Evolutionary conservation across 139 green algal species (phyloP), one percentile per base, ranked within the genome.

Genomic region (Chara braunii): DNA sequence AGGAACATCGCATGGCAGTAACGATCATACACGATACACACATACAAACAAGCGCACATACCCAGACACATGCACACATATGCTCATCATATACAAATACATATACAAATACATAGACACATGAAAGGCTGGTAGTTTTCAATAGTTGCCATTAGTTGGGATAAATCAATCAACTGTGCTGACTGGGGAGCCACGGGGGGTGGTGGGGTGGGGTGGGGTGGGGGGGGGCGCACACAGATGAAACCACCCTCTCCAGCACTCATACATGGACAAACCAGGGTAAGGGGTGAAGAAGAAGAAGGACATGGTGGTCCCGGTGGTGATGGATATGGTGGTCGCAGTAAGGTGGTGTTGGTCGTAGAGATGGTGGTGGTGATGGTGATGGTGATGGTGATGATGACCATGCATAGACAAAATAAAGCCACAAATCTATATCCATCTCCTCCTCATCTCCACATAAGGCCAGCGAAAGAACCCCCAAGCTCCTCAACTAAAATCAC

Each of bases 231-330:
- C 32, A 37, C 28, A 74, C 14, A 28, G 22, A 23, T 72, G 57
- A 32, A 35, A 23, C 62, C 33, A 59, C 14, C 61, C 61, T 11
- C 51, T 51, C 61, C 64, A 51, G 40, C 40, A 26, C 18, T 18
- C 18, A 18, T 18, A 48, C 40, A 48, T 26, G 40, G 18, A 48
- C 40, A 48, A 53, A 11, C 3, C 26, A 50, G n/a, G 12, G n/a
- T n/a, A 4, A 33, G 2, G 22, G n/a, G 0, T 31, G 51, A 4
- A 33, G 3, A 33, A 44, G 51, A 54, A 7, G 12, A 8, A 12
- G 44, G 44, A 12, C 3, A 54, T 9, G 44, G 44, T 26, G 44
- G 11, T 7, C 24, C 24, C 9, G 29, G 43, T 7, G 43, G 43
- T 24, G 43, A 6, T 24, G 6, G 43, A 9, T 53, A 54, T 14